Evolutionary conservation across 176 grass and related monocot genomes (phyloP).

Genomic region (Tuctoria greenei): DNA sequence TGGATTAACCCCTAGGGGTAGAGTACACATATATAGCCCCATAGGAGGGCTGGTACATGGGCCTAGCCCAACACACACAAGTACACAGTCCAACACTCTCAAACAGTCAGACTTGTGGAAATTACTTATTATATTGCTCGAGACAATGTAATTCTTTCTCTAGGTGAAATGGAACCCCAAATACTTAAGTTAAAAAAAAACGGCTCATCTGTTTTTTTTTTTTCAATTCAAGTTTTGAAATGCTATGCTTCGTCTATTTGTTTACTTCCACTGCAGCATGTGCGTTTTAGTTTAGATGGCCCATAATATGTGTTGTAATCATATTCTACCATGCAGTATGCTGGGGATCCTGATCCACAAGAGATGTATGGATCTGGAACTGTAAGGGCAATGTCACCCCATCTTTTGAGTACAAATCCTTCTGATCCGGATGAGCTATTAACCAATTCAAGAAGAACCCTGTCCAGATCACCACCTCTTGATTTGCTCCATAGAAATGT

Average conservation of each 20-base stretch:
- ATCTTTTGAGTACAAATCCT: conserved; percentile 19
- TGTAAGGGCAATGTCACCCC: conserved; percentile 36
- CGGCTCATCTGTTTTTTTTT: neutral
- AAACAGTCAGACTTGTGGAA: neutral
- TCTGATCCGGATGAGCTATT: conserved; percentile 39
- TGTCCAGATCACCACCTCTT: conserved; percentile 67
- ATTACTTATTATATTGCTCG: neutral
- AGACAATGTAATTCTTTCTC: conserved; percentile 16
- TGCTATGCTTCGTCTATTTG: neutral
- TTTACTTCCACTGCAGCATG: neutral
- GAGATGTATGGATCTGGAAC: conserved; percentile 40
- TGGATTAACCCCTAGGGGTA: too few relatives aligned
- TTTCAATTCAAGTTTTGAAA: conserved; percentile 11
- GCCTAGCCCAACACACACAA: too few relatives aligned
- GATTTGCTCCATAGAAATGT: conserved; percentile 45
- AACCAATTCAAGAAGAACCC: conserved; percentile 51
- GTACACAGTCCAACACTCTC: too few relatives aligned
- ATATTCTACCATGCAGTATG: conserved; percentile 39
- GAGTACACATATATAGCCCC: too few relatives aligned
- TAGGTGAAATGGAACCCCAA: conserved; percentile 19
- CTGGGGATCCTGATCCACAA: conserved; percentile 59
- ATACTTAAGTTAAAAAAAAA: conserved; percentile 5
- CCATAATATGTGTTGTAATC: conserved; percentile 38
- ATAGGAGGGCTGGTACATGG: too few relatives aligned
- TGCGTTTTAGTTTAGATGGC: conserved; percentile 30